Evolutionary conservation across 768 basidiomycete species (phyloP), one percentile per base, ranked within the genome.

Genomic region (Tricholoma terreum): DNA sequence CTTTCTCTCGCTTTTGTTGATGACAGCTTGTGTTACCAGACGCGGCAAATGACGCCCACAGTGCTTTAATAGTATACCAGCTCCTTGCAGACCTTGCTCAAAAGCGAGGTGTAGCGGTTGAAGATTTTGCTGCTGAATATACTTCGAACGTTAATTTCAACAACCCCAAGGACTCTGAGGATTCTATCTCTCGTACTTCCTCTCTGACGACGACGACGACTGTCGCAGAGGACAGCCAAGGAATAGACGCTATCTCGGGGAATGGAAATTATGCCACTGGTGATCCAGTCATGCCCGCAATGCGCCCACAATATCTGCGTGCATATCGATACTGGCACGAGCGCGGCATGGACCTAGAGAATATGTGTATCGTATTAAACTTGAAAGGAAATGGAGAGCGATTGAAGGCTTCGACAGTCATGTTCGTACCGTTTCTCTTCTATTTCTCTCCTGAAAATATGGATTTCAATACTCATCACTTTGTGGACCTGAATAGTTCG

Each of bases 21-120:
- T n/a, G 6, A 54, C 22, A 3, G 0, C 7, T 31, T 31, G 14
- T 10, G 7, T n/a, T 36, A n/a, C 5, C 34, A 76, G 75, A 77
- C 61, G 73, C 75, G 4, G 74, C 74, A 7, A 73, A 74, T 54
- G 75, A 77, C 57, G 73, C 67, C 12, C 74, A 76, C 57, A 68
- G 67, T 30, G 63, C 69, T 1, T 36, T 74, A 12, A 67, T 68
- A 62, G 67, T 74, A 8, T 74, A 70, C 35, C 50, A 63, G 4
- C 64, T 58, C 11, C 65, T 77, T 17, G 51, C 69, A 4, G 64
- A 64, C 1, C 53, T 72, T n/a, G 67, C 71, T 1, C 31, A 63
- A 14, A 42, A 65, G 50, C 57, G 65, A 21, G 59, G 53, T 2
- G 58, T 63, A 15, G 24, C 51, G 50, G 60, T 69, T 12, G 58